Evolutionary conservation across 208 protist species (phyloP), one percentile per base, ranked within the genome.

Genomic region (Leptomonas seymouri): DNA sequence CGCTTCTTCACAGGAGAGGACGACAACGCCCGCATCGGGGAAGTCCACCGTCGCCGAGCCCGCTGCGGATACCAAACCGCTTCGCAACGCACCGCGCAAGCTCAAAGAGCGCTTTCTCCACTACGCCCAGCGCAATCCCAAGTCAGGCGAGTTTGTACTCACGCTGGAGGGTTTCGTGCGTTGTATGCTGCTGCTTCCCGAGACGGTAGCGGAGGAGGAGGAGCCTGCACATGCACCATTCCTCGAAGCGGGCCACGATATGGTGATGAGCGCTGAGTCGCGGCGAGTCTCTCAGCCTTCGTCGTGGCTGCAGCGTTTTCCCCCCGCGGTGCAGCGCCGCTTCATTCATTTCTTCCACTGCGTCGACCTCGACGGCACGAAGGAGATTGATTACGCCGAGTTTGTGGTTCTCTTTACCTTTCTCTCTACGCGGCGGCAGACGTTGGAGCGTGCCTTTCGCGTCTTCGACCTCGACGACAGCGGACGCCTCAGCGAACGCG

Each of bases 351-450:
- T 89, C 46, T 89, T 90, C 62, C 23, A 70, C 20, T 62, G 74
- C 58, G 68, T 93, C 15, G 87, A 90, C 62, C 49, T 87, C 39
- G 76, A 93, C 64, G 15, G 69, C 34, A 80, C 69, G 48, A 76
- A 72, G n/a, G 58, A 28, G 14, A 81, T 93, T 42, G 62, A 74
- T 36, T 93, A 93, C 63, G 78, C 80, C 2, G 84, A 93, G 50
- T 93, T 90, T 59, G 82, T 86, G 30, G 76, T 93, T 16, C 69
- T 93, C 60, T 82, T 90, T 31, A 89, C 87, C 21, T 75, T 93
- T 23, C 77, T 93, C 16, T 91, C 85, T 2, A 81, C 76, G 7
- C 73, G 68, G 21, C 74, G 59, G 49, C 67, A 67, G 20, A 80
- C 53, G 5, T 70, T 85, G 7, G 11, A 87, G 61, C 64, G 70